phyloP scores from a whole-genome alignment of 2,329 filamentous ascomycete genomes.

The Albifimbria verrucaria region DNA sequence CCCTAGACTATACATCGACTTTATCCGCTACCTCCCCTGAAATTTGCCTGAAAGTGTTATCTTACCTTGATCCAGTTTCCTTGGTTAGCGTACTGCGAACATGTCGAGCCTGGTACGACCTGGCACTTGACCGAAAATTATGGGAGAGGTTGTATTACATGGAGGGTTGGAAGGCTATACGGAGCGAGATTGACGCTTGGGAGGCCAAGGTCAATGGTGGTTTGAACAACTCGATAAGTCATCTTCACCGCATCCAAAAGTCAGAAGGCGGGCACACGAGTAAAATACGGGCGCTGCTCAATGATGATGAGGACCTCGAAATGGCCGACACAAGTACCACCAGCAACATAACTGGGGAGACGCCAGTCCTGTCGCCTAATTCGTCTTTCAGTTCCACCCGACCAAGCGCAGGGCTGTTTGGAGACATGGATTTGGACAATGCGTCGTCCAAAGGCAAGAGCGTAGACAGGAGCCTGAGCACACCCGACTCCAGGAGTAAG shows the following conservation, averaged over 20 bases:
- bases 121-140: slow-evolving; percentile 77
- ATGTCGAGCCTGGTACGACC: slow-evolving; percentile 76
- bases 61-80: slow-evolving; percentile 77
- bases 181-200: slow-evolving; percentile 60
- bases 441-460: slow-evolving; percentile 22
- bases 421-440: slow-evolving; percentile 27
- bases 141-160: slow-evolving; percentile 81
- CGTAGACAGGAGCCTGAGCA: slow-evolving; percentile 24
- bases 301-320: slow-evolving; percentile 46
- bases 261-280: slow-evolving; percentile 50
- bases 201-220: slow-evolving; percentile 58
- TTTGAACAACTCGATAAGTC: slow-evolving; percentile 32
- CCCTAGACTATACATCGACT: slow-evolving; percentile 88
- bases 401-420: slow-evolving; percentile 18
- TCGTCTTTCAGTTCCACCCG: slow-evolving; percentile 28
- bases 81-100: slow-evolving; percentile 75
- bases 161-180: slow-evolving; percentile 81
- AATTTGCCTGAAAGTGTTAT: slow-evolving; percentile 84
- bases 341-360: slow-evolving; percentile 19
- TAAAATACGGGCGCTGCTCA: slow-evolving; percentile 53
- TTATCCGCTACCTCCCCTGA: slow-evolving; percentile 82
- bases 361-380: slow-evolving; percentile 31
- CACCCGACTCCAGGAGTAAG: slow-evolving; percentile 28
- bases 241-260: slow-evolving; percentile 40
- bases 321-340: slow-evolving; percentile 35